A percentile compares a stretch with the other conserved stretches of the same genome.
Evolutionary conservation across 2,329 filamentous ascomycete genomes (phyloP).

Genomic region (Colletotrichum limetticola): DNA sequence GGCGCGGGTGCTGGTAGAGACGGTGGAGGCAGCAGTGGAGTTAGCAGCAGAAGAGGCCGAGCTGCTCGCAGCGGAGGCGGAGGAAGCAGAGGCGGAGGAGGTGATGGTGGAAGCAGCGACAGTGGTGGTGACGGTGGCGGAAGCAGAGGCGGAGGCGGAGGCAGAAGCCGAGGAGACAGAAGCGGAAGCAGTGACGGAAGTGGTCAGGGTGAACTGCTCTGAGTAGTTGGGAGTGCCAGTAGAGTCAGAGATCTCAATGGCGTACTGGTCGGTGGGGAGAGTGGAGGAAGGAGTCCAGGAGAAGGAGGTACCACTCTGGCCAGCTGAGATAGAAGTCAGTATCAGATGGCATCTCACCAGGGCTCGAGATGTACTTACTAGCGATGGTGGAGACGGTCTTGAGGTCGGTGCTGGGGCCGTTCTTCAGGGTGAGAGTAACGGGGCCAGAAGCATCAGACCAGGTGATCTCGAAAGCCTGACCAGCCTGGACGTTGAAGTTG

Average conservation of each 20-base stretch:
- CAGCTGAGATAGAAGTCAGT: constrained; percentile 40
- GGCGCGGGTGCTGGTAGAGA: constrained; percentile 34
- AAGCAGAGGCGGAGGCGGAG: constrained; percentile 30
- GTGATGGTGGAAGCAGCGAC: constrained; percentile 28
- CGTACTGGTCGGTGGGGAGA: constrained; percentile 53
- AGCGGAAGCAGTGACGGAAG: constrained; percentile 36
- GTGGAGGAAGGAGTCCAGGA: constrained; percentile 50
- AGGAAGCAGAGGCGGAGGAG: constrained; percentile 25
- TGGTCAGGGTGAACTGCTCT: constrained; percentile 48
- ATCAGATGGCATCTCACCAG: neutral
- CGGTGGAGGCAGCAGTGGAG: constrained; percentile 24
- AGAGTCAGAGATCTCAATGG: constrained; percentile 56
- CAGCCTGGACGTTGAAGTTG: constrained; percentile 48
- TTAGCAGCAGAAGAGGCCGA: constrained; percentile 33
- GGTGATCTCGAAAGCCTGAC: constrained; percentile 54
- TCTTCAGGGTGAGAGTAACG: constrained; percentile 54
- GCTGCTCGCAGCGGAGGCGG: constrained; percentile 28
- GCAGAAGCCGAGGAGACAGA: constrained; percentile 28
- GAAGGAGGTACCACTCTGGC: constrained; percentile 47
- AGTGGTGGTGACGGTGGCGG: constrained; percentile 27
- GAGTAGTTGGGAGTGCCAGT: constrained; percentile 55
- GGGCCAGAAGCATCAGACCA: constrained; percentile 53
- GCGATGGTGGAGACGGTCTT: constrained; percentile 46
- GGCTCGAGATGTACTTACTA: constrained; percentile 44
- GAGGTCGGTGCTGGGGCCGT: constrained; percentile 49